These are phyloP conservation scores for Naganishia antarctica DNA, from an alignment of 768 basidiomycete genomes.

Conservation along the genomic window DNA sequence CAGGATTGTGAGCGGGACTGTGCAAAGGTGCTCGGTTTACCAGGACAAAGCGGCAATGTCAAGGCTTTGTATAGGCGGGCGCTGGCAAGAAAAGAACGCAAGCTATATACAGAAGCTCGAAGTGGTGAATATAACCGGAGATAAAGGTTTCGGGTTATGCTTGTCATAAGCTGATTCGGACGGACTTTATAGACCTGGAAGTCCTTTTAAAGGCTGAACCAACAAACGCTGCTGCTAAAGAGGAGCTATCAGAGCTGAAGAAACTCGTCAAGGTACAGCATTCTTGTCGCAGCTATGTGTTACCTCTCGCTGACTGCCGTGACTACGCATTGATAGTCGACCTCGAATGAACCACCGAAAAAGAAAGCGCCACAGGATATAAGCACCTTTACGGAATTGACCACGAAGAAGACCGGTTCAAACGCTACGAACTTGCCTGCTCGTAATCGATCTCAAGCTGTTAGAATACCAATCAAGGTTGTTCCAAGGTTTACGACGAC, in stretches of 20 bases:
- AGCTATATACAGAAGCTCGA: conserved; percentile 54
- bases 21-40: conserved; percentile 59
- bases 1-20: conserved; percentile 81
- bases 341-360: background rate
- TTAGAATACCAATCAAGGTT: conserved; percentile 20
- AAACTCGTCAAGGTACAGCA: conserved; percentile 33
- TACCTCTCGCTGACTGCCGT: conserved; percentile 2
- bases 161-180: too few relatives aligned
- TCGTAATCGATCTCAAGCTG: conserved; percentile 5
- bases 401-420: background rate
- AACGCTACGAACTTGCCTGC: background rate
- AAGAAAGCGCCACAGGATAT: conserved; percentile 3
- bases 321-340: background rate
- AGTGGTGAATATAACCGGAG: conserved; percentile 55
- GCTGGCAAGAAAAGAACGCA: conserved; percentile 62
- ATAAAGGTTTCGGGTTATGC: too few relatives aligned
- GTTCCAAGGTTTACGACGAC: conserved; percentile 20
- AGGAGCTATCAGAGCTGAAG: conserved; percentile 60
- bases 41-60: conserved; percentile 55
- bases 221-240: conserved; percentile 59
- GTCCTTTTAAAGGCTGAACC: conserved; percentile 62
- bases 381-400: background rate
- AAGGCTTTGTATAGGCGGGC: conserved; percentile 76
- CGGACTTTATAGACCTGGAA: conserved; percentile 59
- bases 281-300: background rate